Base-by-base conservation (phyloP, 306 rosid genomes). In the Dalbergia cultrata region DNA sequence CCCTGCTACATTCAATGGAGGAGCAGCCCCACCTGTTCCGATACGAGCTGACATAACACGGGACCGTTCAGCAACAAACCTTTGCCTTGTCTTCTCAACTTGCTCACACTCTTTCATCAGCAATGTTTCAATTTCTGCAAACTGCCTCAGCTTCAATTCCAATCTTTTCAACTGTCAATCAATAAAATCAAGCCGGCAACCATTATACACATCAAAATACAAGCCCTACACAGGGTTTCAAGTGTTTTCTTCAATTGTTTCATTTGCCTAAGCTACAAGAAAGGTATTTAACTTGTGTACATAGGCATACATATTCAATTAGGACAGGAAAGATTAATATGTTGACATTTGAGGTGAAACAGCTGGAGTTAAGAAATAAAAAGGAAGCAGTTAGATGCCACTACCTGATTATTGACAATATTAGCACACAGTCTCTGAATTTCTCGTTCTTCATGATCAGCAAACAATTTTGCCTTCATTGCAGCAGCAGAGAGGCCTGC, bases 371-470 rank as follows among this genome's bases (percentile, higher is more conserved):
- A 26, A 26, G 2, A 26, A 26, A 26, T 26, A 26, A 26, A 26
- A 26, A 26, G 31, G 31, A 26, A 26, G 31, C 31, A 26, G 31
- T 1, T 26, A 26, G 31, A 59, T 10, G 18, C 69, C 16, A 44
- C 74, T 90, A 96, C 99, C 98, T 96, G 97, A 84, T 96, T 98
- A 37, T 89, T 96, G 71, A 96, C 81, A 7, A 96, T 93, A 84
- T 92, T 96, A 68, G 98, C 99, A 74, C 97, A 96, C 62, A 93
- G 82, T 79, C 99, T 91, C 90, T 96, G 99, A 79, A 96, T 96
- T 89, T 96, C 99, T n/a, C 99, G 89, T 84, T 96, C 99, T 90
- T 96, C 99, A 39, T 96, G 98, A 82, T 96, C 99, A 0, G 98
- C 98, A 86, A 96, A 96, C 73, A 92, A 84, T 85, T 96, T 96